Conservation (phyloP, 192 early-diverging fungal species). For the Jimgerdemannia flammicorona region DNA sequence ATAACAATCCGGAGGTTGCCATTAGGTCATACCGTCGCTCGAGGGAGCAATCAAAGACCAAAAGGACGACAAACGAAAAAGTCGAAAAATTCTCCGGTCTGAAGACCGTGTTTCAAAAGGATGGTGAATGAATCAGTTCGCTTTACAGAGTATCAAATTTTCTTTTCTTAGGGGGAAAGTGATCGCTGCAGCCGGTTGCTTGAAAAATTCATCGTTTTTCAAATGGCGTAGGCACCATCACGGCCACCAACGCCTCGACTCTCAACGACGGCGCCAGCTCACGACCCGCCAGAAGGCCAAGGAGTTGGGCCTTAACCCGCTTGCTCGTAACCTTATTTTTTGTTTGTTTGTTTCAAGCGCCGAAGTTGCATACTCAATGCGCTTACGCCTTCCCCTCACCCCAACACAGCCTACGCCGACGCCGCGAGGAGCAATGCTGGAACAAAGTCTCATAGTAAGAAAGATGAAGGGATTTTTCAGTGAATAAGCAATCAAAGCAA, state of each 20-base stretch:
- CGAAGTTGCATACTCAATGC: too few species aligned
- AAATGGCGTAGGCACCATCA: background rate
- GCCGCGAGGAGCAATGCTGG: too few species aligned
- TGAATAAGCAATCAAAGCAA: too few species aligned
- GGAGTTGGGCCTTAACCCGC: constrained; percentile 74
- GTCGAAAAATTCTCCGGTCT: constrained; percentile 84
- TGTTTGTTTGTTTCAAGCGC: too few species aligned
- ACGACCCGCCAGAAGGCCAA: constrained; percentile 74
- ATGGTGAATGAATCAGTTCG: constrained; percentile 33
- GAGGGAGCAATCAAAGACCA: constrained; percentile 60
- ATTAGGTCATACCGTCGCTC: constrained; percentile 59
- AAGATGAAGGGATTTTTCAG: too few species aligned
- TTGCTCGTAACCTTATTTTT: constrained; percentile 57
- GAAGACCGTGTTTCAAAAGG: constrained; percentile 82
- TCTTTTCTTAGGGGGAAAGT: background rate
- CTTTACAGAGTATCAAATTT: background rate
- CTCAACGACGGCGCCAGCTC: constrained; percentile 95
- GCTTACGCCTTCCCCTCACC: too few species aligned
- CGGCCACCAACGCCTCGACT: constrained; percentile 86
- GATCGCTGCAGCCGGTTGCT: background rate
- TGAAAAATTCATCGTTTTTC: background rate
- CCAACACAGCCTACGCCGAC: too few species aligned
- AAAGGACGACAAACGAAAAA: constrained; percentile 87
- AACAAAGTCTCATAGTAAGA: too few species aligned
- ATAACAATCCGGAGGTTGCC: too few species aligned